Conservation (phyloP, 352 stramenopile genomes). For the Phytophthora vignae region DNA sequence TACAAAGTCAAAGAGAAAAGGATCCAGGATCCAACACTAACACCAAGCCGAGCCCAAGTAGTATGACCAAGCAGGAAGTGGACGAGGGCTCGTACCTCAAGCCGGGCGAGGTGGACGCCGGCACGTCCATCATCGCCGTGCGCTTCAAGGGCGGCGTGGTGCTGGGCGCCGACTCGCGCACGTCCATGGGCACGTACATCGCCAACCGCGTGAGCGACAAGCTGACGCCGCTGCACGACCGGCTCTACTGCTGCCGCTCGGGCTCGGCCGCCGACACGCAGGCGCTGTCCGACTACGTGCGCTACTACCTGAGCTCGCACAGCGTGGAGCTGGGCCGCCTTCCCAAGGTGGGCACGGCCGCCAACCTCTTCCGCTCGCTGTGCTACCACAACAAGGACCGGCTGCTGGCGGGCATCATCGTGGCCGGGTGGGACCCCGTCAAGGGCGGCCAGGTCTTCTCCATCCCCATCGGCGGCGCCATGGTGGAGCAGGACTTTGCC, state of each 20-base stretch:
- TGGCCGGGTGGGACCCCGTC: slow-evolving; percentile 97
- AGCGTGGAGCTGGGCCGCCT: slow-evolving; percentile 87
- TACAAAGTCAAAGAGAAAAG: slow-evolving; percentile 6
- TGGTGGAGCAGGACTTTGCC: slow-evolving; percentile 97
- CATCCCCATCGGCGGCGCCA: slow-evolving; percentile 95
- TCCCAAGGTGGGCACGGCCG: slow-evolving; percentile 97
- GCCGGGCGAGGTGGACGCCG: slow-evolving; percentile 93
- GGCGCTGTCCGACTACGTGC: slow-evolving; percentile 85
- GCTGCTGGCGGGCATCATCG: slow-evolving; percentile 96
- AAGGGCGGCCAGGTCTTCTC: slow-evolving; percentile 97
- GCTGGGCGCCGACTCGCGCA: slow-evolving; percentile 95
- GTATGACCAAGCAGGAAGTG: slow-evolving; percentile 58
- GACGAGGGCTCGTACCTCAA: slow-evolving; percentile 82
- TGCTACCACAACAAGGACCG: slow-evolving; percentile 99
- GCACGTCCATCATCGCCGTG: slow-evolving; percentile 99
- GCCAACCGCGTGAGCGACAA: slow-evolving; percentile 99
- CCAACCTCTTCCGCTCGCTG: slow-evolving; percentile 96
- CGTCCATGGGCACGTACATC: slow-evolving; percentile 96
- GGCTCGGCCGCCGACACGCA: slow-evolving; percentile 98
- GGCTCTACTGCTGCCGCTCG: slow-evolving; percentile 98
- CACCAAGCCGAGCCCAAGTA: background rate
- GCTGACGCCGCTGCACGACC: slow-evolving; percentile 96
- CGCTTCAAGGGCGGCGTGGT: slow-evolving; percentile 97
- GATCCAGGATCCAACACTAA: slow-evolving; percentile 12
- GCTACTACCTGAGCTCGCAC: slow-evolving; percentile 83